Evolutionary conservation across 768 basidiomycete species (phyloP).

Genomic region (Pulveroboletus sp.): DNA sequence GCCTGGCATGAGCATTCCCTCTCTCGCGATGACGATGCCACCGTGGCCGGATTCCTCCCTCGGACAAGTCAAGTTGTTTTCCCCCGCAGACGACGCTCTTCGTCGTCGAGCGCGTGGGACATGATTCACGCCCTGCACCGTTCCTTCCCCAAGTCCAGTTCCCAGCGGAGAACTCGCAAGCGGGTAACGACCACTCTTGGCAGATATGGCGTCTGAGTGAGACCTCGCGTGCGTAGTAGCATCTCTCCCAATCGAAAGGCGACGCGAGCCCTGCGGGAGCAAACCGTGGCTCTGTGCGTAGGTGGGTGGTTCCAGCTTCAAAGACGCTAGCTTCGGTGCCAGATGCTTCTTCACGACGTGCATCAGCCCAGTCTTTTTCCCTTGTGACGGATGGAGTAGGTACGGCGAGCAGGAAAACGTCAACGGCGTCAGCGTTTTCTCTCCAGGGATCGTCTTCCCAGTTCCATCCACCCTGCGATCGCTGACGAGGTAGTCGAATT

Average conservation of each 20-base stretch:
- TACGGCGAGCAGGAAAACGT: conserved; percentile 72
- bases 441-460: conserved; percentile 51
- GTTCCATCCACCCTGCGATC: conserved; percentile 47
- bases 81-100: conserved; percentile 48
- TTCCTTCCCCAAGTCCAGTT: background rate
- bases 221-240: conserved; percentile 17
- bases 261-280: conserved; percentile 1
- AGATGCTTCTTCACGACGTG: conserved; percentile 71
- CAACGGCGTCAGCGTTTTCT: conserved; percentile 69
- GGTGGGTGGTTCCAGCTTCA: conserved; percentile 50
- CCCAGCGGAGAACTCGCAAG: conserved; percentile 12
- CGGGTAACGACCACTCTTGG: conserved; percentile 13
- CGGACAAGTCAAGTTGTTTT: conserved; percentile 22
- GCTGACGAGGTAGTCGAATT: conserved; percentile 74
- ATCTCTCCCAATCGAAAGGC: conserved; percentile 2
- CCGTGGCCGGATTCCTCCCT: background rate
- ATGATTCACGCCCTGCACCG: conserved; percentile 3
- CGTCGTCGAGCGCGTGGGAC: conserved; percentile 31
- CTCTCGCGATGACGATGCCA: background rate
- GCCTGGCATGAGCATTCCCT: background rate
- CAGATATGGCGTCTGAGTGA: conserved; percentile 20
- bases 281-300: conserved; percentile 6
- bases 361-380: conserved; percentile 62
- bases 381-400: conserved; percentile 55
- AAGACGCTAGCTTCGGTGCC: conserved; percentile 59